Conservation (phyloP, 179 eudicot species). For the Beta lomatogona region DNA sequence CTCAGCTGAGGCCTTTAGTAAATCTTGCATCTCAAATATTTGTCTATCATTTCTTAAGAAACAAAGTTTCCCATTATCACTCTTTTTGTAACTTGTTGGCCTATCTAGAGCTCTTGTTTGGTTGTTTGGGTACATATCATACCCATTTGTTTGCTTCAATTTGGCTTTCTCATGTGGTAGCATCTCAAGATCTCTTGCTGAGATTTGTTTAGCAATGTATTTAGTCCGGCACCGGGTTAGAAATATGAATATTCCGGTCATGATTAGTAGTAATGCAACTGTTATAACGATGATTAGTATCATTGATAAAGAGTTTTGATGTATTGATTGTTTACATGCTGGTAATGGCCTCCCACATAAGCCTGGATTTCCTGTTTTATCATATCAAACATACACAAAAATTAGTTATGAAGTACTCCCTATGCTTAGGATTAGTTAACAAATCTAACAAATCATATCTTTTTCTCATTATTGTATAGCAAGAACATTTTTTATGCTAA, state of each 20-base stretch:
- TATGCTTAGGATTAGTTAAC: too few relatives aligned
- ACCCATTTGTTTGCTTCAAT: slow-evolving; percentile 16
- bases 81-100: slow-evolving; percentile 45
- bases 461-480: too few relatives aligned
- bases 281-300: slow-evolving; percentile 41
- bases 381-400: not conserved
- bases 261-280: slow-evolving; percentile 30
- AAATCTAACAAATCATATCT: too few relatives aligned
- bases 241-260: slow-evolving; percentile 30
- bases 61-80: slow-evolving; percentile 52
- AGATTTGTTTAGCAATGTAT: slow-evolving; percentile 10
- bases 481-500: too few relatives aligned
- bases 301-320: slow-evolving; percentile 18
- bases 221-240: slow-evolving; percentile 4
- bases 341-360: slow-evolving; percentile 62
- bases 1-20: slow-evolving; percentile 78
- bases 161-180: slow-evolving; percentile 26
- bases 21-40: slow-evolving; percentile 73
- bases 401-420: not conserved
- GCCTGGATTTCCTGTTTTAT: slow-evolving; percentile 51
- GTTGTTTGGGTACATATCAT: not conserved
- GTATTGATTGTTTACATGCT: slow-evolving; percentile 40
- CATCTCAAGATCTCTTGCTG: slow-evolving; percentile 27
- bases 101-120: slow-evolving; percentile 34
- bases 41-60: slow-evolving; percentile 65